These are phyloP conservation scores for Cladorrhinum sp. DNA, from an alignment of 2,329 filamentous ascomycete genomes.

Conservation along the genomic window DNA sequence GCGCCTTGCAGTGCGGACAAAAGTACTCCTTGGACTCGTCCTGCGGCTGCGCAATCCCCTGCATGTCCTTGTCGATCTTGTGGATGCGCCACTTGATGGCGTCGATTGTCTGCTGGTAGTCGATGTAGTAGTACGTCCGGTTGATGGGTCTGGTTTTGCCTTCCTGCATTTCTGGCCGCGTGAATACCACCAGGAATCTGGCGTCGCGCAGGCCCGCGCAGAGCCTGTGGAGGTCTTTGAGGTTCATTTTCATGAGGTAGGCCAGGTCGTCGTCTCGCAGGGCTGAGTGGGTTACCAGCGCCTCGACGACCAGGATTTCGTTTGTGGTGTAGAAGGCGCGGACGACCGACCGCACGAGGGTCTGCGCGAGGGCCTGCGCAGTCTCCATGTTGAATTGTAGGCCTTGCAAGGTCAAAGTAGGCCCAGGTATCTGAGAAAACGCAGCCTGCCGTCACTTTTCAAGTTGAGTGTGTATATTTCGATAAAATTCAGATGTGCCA, in stretches of 20 bases:
- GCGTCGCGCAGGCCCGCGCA: conserved; percentile 83
- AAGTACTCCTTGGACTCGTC: conserved; percentile 89
- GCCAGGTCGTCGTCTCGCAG: conserved; percentile 85
- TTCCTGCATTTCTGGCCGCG: conserved; percentile 73
- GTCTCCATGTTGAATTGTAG: conserved; percentile 20
- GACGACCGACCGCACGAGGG: conserved; percentile 56
- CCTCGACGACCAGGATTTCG: conserved; percentile 74
- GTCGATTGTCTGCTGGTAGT: conserved; percentile 91
- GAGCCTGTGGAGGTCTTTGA: conserved; percentile 87
- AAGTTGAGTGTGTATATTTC: neutral
- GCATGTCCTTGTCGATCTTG: conserved; percentile 82
- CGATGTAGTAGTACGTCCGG: conserved; percentile 95
- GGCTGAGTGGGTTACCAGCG: conserved; percentile 70
- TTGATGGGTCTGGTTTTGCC: conserved; percentile 78
- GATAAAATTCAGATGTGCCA: neutral
- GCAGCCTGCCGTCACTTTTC: neutral
- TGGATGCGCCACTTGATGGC: conserved; percentile 94
- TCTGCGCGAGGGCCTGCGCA: conserved; percentile 17
- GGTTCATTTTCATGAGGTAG: conserved; percentile 82
- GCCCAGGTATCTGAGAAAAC: neutral
- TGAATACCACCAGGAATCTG: conserved; percentile 76
- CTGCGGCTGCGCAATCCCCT: conserved; percentile 74
- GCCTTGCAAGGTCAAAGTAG: too few species aligned
- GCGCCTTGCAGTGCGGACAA: conserved; percentile 74
- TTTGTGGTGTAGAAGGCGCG: conserved; percentile 74